These are phyloP conservation scores for Globisporangium camurandrum DNA, from an alignment of 352 stramenopile species.

Conservation along the genomic window DNA sequence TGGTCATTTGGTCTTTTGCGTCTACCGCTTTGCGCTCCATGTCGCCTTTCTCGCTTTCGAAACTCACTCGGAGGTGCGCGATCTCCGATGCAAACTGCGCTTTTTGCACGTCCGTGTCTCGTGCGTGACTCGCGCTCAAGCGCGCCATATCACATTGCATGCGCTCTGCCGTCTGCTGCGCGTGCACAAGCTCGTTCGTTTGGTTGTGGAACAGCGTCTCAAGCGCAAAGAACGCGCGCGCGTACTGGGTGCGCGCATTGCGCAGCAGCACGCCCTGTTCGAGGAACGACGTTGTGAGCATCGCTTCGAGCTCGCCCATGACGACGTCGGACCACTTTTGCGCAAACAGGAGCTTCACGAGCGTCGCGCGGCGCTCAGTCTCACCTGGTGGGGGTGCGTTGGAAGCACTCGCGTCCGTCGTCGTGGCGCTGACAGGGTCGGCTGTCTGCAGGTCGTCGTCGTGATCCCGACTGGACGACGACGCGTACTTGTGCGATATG, in stretches of 20 bases:
- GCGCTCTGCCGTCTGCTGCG: constrained; percentile 26
- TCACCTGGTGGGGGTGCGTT: no score
- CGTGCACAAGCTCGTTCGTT: constrained; percentile 23
- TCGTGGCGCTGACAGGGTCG: no score
- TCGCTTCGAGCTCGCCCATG: constrained; percentile 78
- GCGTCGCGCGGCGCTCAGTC: constrained; percentile 19
- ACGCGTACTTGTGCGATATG: constrained; percentile 24
- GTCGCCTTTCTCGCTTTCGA: constrained; percentile 45
- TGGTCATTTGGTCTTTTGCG: constrained; percentile 74
- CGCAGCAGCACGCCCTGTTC: constrained; percentile 80
- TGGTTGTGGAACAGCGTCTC: constrained; percentile 41
- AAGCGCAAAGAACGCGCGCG: constrained; percentile 67
- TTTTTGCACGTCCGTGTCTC: constrained; percentile 33
- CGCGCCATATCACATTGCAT: constrained; percentile 24
- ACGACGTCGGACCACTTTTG: constrained; percentile 89
- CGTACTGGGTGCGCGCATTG: constrained; percentile 76
- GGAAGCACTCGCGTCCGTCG: no score
- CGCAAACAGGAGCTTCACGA: constrained; percentile 74
- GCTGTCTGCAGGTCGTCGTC: no score
- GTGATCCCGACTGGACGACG: no score
- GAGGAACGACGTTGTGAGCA: constrained; percentile 84
- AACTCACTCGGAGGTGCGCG: constrained; percentile 24
- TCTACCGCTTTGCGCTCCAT: constrained; percentile 66
- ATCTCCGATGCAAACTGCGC: constrained; percentile 50
- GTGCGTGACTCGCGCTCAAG: constrained; percentile 27